Percentiles rank a stretch among this genome's conserved stretches.
Evolutionary conservation across 768 basidiomycete genomes (phyloP).

Genomic region (Trametes sanguinea): DNA sequence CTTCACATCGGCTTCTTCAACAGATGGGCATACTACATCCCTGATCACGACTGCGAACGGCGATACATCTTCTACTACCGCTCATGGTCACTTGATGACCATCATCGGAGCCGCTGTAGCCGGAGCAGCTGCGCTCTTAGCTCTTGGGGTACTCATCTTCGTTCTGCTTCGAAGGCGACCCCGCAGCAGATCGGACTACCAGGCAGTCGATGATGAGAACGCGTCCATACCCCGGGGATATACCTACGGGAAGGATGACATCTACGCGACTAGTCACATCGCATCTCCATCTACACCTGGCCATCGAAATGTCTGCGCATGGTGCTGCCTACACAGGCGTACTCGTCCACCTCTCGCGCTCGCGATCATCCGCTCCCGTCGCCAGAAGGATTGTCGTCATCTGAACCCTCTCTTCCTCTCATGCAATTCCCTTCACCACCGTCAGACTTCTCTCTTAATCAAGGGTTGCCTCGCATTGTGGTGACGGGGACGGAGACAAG

Average conservation of each 20-base stretch:
- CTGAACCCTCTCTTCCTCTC: constrained; percentile 6
- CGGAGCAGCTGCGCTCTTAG: not conserved
- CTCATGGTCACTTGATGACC: not conserved
- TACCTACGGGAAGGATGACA: constrained; percentile 1
- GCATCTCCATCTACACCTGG: not conserved
- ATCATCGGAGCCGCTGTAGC: not conserved
- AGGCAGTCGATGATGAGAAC: not conserved
- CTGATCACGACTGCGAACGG: not conserved
- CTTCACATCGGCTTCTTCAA: not conserved
- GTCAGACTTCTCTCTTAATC: not conserved
- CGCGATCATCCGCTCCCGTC: not conserved
- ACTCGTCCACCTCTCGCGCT: too few relatives aligned
- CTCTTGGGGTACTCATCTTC: not conserved
- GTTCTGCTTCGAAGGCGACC: constrained; percentile 2
- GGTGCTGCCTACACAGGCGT: not conserved
- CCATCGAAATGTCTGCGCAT: too few relatives aligned
- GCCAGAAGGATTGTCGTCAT: not conserved
- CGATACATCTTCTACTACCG: not conserved
- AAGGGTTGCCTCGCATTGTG: not conserved
- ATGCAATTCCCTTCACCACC: not conserved
- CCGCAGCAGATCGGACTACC: not conserved
- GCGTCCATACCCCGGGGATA: not conserved
- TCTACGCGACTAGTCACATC: not conserved
- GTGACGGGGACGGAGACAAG: constrained; percentile 3
- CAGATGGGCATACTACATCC: not conserved